phyloP scores from a whole-genome alignment of 371 early-diverging fungal genomes.

The Furculomyces boomerangus region DNA sequence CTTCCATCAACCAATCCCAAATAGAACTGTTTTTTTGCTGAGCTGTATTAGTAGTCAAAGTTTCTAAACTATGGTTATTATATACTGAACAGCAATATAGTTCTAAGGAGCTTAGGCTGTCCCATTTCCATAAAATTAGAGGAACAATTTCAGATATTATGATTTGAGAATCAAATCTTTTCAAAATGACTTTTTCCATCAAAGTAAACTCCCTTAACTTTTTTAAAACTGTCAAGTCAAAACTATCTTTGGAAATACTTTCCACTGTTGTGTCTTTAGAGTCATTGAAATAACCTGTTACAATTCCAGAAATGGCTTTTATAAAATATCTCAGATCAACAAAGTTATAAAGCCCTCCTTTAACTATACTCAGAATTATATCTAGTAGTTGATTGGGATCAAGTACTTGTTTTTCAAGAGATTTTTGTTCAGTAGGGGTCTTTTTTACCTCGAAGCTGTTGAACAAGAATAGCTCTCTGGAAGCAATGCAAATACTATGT shows the following conservation, averaged over 20 bases:
- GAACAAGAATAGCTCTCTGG: background rate
- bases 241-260: background rate
- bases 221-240: background rate
- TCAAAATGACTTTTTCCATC: background rate
- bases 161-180: background rate
- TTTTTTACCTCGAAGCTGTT: too few species aligned
- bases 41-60: too few species aligned
- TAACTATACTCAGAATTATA: too few species aligned
- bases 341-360: background rate
- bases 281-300: background rate
- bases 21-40: too few species aligned
- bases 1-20: background rate
- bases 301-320: background rate
- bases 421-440: too few species aligned
- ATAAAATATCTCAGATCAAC: background rate
- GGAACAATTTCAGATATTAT: conserved; percentile 1
- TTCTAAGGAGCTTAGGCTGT: background rate
- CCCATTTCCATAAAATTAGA: background rate
- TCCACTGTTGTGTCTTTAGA: background rate
- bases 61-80: too few species aligned
- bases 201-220: background rate
- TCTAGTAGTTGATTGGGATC: too few species aligned
- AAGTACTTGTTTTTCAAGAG: too few species aligned
- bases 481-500: background rate
- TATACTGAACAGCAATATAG: background rate